A percentile compares a stretch with the other conserved stretches of the same genome.
These are phyloP conservation scores for Caryopteris hybrid DNA, from an alignment of 305 asterid species.

Conservation along the genomic window DNA sequence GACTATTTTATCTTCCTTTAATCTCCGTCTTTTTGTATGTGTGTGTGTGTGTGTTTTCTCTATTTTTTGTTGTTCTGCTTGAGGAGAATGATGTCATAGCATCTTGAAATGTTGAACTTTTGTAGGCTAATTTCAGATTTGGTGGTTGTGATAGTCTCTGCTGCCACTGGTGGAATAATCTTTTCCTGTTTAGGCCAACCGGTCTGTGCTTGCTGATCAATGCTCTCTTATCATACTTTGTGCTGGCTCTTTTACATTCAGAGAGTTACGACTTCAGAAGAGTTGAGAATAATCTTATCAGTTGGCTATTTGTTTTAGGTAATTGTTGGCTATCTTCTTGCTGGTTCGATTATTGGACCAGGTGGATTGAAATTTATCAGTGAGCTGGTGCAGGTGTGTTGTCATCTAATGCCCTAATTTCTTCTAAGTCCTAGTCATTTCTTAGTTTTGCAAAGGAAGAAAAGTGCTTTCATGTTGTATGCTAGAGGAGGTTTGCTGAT, in stretches of 20 bases:
- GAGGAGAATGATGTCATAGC: conserved; percentile 18
- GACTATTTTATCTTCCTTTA: not conserved
- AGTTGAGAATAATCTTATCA: not conserved
- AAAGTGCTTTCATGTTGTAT: not conserved
- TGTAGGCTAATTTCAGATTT: conserved; percentile 94
- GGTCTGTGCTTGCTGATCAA: conserved; percentile 47
- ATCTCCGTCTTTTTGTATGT: too few relatives aligned
- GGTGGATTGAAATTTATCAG: conserved; percentile 91
- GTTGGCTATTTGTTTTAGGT: conserved; percentile 43
- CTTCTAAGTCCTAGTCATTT: conserved; percentile 6
- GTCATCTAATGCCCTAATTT: not conserved
- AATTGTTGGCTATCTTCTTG: conserved; percentile 94
- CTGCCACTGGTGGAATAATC: conserved; percentile 91
- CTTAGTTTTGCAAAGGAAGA: not conserved
- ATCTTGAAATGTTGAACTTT: conserved; percentile 18
- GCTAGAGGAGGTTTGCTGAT: not conserved
- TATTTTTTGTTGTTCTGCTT: not conserved
- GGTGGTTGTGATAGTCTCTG: conserved; percentile 97
- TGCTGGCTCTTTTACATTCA: conserved; percentile 14
- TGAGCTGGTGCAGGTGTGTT: conserved; percentile 92
- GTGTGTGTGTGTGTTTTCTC: not conserved
- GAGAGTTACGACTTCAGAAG: not conserved
- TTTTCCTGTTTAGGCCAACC: conserved; percentile 97
- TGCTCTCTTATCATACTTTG: conserved; percentile 14
- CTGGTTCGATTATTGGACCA: conserved; percentile 95